A percentile compares a stretch with the other conserved stretches of the same genome.
Evolutionary conservation across 768 basidiomycete genomes (phyloP).

Genomic region (Clavulina sp.): DNA sequence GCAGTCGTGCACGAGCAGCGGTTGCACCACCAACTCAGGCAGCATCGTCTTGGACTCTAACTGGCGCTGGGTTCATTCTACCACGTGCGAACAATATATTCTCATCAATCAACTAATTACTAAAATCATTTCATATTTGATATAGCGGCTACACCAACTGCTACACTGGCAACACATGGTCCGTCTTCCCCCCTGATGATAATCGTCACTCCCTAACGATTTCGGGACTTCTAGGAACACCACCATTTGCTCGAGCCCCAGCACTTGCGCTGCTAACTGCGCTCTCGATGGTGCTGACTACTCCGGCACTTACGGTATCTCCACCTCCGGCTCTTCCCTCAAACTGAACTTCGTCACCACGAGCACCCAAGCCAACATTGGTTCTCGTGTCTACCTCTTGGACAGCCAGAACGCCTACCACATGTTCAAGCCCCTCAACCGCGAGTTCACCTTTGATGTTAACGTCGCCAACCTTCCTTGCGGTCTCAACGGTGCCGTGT

Average conservation of each 20-base stretch:
- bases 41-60: constrained; percentile 7
- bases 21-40: constrained; percentile 13
- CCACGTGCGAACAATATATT: constrained; percentile 13
- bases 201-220: too few species aligned
- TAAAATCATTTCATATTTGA: background rate
- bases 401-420: constrained; percentile 24
- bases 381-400: constrained; percentile 30
- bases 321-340: constrained; percentile 7
- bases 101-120: background rate
- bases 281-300: constrained; percentile 19
- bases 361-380: constrained; percentile 9
- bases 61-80: constrained; percentile 20
- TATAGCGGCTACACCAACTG: constrained; percentile 19
- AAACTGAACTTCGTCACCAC: constrained; percentile 10
- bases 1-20: constrained; percentile 27
- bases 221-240: too few species aligned
- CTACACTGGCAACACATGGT: constrained; percentile 43
- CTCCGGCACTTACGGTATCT: constrained; percentile 10
- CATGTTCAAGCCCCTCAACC: constrained; percentile 34
- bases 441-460: constrained; percentile 44
- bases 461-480: constrained; percentile 40
- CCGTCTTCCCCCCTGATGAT: too few species aligned
- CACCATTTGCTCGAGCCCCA: constrained; percentile 31
- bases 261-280: constrained; percentile 29
- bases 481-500: constrained; percentile 44